Conservation (phyloP, 768 basidiomycete species). For the Lyophyllum shimeji region DNA sequence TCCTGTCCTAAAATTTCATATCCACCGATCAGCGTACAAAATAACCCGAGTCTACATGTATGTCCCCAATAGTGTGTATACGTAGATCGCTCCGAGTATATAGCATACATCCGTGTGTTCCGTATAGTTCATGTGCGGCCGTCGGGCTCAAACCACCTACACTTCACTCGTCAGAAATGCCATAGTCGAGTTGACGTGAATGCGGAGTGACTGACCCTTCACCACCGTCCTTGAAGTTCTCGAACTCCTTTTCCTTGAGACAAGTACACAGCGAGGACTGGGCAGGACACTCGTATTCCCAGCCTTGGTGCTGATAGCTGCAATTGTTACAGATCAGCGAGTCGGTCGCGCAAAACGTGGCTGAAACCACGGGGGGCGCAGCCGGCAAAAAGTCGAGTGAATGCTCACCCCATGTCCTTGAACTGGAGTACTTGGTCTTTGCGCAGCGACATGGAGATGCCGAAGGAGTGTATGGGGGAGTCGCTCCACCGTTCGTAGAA, state of each 20-base stretch:
- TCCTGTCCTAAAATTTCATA: too few species aligned
- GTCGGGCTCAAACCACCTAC: too few species aligned
- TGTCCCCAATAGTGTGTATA: too few species aligned
- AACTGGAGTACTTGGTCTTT: slow-evolving; percentile 29
- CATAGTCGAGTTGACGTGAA: too few species aligned
- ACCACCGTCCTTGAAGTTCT: slow-evolving; percentile 12
- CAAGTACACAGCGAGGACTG: slow-evolving; percentile 24
- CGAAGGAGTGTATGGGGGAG: slow-evolving; percentile 27
- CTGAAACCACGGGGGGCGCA: too few species aligned
- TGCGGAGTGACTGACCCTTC: slow-evolving; percentile 6
- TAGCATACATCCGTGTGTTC: too few species aligned
- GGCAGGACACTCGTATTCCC: slow-evolving; percentile 24
- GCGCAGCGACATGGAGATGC: slow-evolving; percentile 25
- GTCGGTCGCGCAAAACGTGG: too few species aligned
- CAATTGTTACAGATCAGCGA: background rate
- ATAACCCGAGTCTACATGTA: too few species aligned
- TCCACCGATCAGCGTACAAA: too few species aligned
- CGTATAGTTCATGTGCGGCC: too few species aligned
- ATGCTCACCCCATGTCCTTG: slow-evolving; percentile 22
- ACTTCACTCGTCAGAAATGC: too few species aligned
- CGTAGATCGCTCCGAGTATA: too few species aligned
- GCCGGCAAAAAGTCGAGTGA: background rate
- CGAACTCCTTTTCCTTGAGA: slow-evolving; percentile 16
- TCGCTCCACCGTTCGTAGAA: slow-evolving; percentile 32
- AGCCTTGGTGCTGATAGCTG: slow-evolving; percentile 28